Conservation (phyloP, 2,329 filamentous ascomycete genomes). For the Ophiobolus disseminans region DNA sequence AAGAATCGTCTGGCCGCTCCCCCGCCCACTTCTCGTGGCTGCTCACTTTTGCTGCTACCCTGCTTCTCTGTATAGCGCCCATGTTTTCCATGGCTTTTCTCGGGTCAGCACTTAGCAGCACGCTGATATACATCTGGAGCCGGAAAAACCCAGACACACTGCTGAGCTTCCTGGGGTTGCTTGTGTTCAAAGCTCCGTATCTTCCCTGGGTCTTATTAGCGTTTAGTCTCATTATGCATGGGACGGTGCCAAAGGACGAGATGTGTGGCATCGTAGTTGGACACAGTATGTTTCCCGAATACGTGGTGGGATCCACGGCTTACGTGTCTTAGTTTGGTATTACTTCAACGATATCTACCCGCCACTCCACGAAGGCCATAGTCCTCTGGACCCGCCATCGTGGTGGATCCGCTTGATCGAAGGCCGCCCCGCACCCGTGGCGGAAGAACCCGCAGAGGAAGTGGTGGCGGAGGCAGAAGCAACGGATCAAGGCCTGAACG, state of each 20-base stretch:
- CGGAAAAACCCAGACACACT: conserved; percentile 90
- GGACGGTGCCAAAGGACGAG: conserved; percentile 90
- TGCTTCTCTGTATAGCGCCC: conserved; percentile 81
- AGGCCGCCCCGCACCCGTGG: conserved; percentile 34
- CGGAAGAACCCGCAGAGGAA: conserved; percentile 24
- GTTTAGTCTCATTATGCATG: conserved; percentile 91
- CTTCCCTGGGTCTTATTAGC: conserved; percentile 94
- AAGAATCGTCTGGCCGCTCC: conserved; percentile 90
- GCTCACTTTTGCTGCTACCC: conserved; percentile 81
- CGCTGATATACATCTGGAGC: conserved; percentile 97
- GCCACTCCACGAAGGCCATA: conserved; percentile 80
- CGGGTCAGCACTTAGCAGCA: conserved; percentile 90
- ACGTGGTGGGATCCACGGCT: conserved; percentile 4
- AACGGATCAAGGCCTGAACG: not conserved
- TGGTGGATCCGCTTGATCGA: conserved; percentile 93
- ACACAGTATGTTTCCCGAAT: conserved; percentile 62
- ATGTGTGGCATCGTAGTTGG: conserved; percentile 94
- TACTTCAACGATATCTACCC: conserved; percentile 98
- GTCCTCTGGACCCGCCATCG: conserved; percentile 84
- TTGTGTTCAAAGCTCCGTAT: conserved; percentile 93
- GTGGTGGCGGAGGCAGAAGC: conserved; percentile 9
- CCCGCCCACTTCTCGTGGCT: conserved; percentile 96
- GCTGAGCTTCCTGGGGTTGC: conserved; percentile 81
- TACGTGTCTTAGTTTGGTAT: conserved; percentile 74
- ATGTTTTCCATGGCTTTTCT: conserved; percentile 92